phyloP scores from a whole-genome alignment of 495 filamentous ascomycete species.

The Penicillium tannophilum region DNA sequence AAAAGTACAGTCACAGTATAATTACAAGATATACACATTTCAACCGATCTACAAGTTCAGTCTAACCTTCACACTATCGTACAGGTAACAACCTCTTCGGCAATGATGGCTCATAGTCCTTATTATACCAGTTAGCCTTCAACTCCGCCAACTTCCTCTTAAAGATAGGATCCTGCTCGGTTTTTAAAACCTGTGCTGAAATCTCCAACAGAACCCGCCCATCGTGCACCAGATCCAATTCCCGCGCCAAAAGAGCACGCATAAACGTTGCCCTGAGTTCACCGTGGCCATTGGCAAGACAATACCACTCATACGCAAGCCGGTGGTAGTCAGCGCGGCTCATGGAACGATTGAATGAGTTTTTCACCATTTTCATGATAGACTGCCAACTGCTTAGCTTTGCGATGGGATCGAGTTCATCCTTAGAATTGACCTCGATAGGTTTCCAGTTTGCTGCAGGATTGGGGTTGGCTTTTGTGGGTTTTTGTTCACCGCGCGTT shows the following conservation, averaged over 20 bases:
- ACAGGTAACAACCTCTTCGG: slow-evolving; percentile 26
- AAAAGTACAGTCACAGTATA: neutral
- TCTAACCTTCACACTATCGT: slow-evolving; percentile 11
- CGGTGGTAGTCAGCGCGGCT: slow-evolving; percentile 25
- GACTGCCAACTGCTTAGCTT: neutral
- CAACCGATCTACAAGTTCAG: neutral
- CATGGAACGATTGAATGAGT: slow-evolving; percentile 12
- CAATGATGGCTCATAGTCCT: slow-evolving; percentile 21
- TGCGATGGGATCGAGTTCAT: neutral
- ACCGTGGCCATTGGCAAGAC: slow-evolving; percentile 16
- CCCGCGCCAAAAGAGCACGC: slow-evolving; percentile 25
- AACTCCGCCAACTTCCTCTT: slow-evolving; percentile 14
- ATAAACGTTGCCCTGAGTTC: slow-evolving; percentile 21
- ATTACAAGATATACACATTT: neutral
- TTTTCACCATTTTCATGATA: neutral
- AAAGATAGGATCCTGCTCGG: neutral
- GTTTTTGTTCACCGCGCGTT: slow-evolving; percentile 24
- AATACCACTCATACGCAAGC: slow-evolving; percentile 39
- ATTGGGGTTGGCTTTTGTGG: neutral
- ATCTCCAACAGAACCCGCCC: neutral
- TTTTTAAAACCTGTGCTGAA: neutral
- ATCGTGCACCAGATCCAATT: slow-evolving; percentile 19
- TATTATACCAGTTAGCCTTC: slow-evolving; percentile 25
- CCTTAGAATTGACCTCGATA: neutral
- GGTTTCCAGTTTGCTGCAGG: neutral